Evolutionary conservation across 2,329 filamentous ascomycete genomes (phyloP).

Genomic region (Beauveria rudraprayagi): DNA sequence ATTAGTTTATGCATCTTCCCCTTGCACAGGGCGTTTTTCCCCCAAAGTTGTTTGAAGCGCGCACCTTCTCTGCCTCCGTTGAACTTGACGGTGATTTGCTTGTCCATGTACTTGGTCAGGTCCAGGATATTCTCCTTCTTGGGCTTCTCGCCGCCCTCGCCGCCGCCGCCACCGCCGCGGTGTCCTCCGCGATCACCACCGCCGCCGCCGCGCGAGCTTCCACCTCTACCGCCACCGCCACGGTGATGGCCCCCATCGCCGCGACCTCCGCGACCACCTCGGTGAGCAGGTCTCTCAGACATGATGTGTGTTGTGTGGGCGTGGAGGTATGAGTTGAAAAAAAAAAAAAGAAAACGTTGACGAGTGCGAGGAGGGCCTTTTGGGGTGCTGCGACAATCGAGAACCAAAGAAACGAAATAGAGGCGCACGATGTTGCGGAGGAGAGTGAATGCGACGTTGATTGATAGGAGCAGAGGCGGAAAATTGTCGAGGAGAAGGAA

Average conservation of each 20-base stretch:
- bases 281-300: constrained; percentile 43
- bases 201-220: constrained; percentile 36
- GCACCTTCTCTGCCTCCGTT: constrained; percentile 85
- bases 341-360: neutral
- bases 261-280: constrained; percentile 37
- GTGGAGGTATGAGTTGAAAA: neutral
- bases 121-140: constrained; percentile 99
- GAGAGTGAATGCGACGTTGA: neutral
- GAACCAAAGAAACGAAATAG: neutral
- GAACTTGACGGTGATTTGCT: constrained; percentile 92
- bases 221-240: constrained; percentile 28
- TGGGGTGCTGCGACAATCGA: neutral
- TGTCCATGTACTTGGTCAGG: constrained; percentile 92
- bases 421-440: neutral
- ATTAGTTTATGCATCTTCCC: no score
- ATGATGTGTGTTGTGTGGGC: constrained; percentile 26
- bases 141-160: constrained; percentile 57
- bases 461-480: neutral
- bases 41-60: no score
- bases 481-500: no score
- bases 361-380: neutral
- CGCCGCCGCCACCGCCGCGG: constrained; percentile 32
- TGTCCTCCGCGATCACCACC: constrained; percentile 23
- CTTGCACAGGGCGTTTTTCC: no score
- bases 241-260: constrained; percentile 29